Evolutionary conservation across 345 rosid species (phyloP).

Genomic region (Hypericum androsaemum): DNA sequence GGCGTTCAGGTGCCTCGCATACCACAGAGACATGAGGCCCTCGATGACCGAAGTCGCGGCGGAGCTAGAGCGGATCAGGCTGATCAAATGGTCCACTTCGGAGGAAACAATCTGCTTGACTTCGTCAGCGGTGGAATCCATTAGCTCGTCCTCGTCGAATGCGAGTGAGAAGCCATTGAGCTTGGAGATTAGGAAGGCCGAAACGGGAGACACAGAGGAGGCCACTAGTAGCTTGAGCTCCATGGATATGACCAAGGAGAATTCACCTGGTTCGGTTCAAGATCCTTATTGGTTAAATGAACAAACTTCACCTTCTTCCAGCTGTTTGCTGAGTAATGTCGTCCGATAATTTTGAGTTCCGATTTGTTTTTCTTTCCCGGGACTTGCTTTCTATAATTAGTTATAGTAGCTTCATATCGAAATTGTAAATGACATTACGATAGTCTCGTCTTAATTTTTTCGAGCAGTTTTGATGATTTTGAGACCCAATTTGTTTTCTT

Average conservation of each 20-base stretch:
- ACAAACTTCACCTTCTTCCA: constrained; percentile 77
- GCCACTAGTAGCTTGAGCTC: constrained; percentile 30
- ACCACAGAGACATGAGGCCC: constrained; percentile 85
- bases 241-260: constrained; percentile 34
- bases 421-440: no score
- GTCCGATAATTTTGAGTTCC: no score
- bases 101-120: not conserved
- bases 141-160: constrained; percentile 10
- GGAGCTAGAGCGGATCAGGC: constrained; percentile 66
- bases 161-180: constrained; percentile 39
- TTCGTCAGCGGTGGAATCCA: no score
- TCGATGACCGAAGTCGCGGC: constrained; percentile 81
- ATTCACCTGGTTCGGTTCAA: constrained; percentile 64
- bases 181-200: constrained; percentile 26
- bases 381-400: no score
- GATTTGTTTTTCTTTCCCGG: no score
- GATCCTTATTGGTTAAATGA: constrained; percentile 78
- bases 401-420: no score
- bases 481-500: no score
- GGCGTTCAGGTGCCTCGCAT: constrained; percentile 66
- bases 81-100: constrained; percentile 37
- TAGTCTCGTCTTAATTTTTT: no score
- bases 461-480: no score
- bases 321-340: constrained; percentile 27
- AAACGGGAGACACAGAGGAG: constrained; percentile 28